These are phyloP conservation scores for Plasmodium falciparum DNA, from an alignment of 169 alveolate genomes.

Conservation along the genomic window DNA sequence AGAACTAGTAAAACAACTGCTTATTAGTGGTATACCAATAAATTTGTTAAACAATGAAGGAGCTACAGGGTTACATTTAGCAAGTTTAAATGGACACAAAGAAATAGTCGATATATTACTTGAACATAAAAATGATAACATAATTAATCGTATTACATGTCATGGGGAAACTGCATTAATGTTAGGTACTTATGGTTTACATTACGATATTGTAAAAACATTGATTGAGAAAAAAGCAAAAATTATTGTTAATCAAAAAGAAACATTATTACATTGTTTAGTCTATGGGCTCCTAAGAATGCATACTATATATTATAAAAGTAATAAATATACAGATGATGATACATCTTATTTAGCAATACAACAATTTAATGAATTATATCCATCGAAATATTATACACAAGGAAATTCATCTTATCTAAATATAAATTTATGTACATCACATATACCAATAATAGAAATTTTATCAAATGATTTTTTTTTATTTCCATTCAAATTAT, in stretches of 20 bases:
- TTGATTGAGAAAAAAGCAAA: conserved; percentile 85
- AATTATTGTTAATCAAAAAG: conserved; percentile 20
- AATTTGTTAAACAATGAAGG: conserved; percentile 87
- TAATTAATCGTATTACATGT: conserved; percentile 75
- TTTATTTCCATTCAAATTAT: conserved; percentile 48
- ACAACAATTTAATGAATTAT: conserved; percentile 18
- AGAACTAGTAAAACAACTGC: conserved; percentile 84
- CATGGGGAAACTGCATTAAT: conserved; percentile 91
- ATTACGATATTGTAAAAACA: conserved; percentile 77
- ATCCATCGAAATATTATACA: conserved; percentile 19
- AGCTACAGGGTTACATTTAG: conserved; percentile 92
- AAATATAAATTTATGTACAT: conserved; percentile 9
- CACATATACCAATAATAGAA: conserved; percentile 35
- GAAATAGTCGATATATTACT: conserved; percentile 86
- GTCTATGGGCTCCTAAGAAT: conserved; percentile 44
- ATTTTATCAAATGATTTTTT: conserved; percentile 29
- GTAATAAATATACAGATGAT: neutral
- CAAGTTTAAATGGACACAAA: conserved; percentile 87
- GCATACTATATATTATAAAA: conserved; percentile 34
- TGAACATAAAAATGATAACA: conserved; percentile 75
- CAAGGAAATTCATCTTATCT: conserved; percentile 5
- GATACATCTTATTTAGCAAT: neutral
- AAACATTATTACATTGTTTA: conserved; percentile 47
- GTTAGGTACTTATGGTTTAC: conserved; percentile 88
- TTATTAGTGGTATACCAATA: conserved; percentile 86